These are phyloP conservation scores for Bolboschoenoplectus hybrid DNA, from an alignment of 202 grass and related monocot species.

Conservation along the genomic window DNA sequence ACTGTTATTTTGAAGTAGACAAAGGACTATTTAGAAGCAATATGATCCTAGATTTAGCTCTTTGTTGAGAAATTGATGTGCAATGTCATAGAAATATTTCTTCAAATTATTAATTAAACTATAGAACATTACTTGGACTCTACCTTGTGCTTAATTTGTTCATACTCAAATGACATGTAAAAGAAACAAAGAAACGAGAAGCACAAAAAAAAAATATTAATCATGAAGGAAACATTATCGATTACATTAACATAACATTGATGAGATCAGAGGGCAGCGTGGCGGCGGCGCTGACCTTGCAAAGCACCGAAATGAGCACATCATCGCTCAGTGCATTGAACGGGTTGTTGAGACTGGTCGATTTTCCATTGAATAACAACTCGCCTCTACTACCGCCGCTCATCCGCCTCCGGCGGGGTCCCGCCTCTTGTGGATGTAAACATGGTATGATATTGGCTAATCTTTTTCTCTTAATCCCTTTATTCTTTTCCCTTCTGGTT, in stretches of 20 bases:
- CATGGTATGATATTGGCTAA: conserved; percentile 6
- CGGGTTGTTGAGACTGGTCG: neutral
- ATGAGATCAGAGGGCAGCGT: conserved; percentile 42
- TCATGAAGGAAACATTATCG: neutral
- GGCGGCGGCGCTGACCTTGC: conserved; percentile 39
- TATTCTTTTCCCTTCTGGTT: neutral
- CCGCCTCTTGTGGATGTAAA: neutral
- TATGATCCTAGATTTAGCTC: neutral
- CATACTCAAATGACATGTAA: neutral
- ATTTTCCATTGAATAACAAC: neutral
- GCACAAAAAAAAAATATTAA: neutral
- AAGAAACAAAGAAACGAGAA: neutral
- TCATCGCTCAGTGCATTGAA: conserved; percentile 52
- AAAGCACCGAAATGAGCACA: conserved; percentile 48
- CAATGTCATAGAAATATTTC: neutral
- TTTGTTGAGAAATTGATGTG: neutral
- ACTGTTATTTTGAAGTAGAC: neutral
- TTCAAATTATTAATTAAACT: neutral
- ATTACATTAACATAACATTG: conserved; percentile 47
- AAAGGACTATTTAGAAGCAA: neutral
- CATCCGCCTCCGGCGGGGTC: neutral
- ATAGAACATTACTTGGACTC: neutral
- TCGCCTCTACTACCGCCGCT: neutral
- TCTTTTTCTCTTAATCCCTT: conserved; percentile 15
- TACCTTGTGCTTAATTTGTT: neutral